These are phyloP conservation scores for Meyerozyma elateridarum DNA, from an alignment of 1,139 yeast species.

Conservation along the genomic window DNA sequence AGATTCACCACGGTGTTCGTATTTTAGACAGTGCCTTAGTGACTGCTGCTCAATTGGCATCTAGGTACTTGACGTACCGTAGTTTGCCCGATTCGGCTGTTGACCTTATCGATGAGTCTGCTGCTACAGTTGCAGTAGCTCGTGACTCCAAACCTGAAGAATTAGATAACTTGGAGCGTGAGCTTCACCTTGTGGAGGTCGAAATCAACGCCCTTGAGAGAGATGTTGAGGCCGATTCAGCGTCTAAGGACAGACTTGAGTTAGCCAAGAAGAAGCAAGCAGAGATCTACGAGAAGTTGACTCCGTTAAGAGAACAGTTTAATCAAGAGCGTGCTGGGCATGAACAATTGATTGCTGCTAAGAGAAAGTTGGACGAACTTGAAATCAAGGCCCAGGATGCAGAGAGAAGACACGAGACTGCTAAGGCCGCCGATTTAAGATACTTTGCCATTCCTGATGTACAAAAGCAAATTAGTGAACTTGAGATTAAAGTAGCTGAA, in stretches of 20 bases:
- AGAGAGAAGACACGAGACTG: constrained; percentile 93
- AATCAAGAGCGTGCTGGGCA: constrained; percentile 88
- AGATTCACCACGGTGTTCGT: constrained; percentile 96
- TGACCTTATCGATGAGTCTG: constrained; percentile 92
- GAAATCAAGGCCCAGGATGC: constrained; percentile 94
- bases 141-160: constrained; percentile 98
- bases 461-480: constrained; percentile 64
- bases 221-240: constrained; percentile 84
- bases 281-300: constrained; percentile 76
- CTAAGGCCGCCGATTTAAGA: constrained; percentile 91
- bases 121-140: constrained; percentile 97
- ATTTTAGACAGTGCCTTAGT: constrained; percentile 94
- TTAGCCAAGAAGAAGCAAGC: constrained; percentile 78
- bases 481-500: constrained; percentile 74
- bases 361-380: constrained; percentile 86
- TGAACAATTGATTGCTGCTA: constrained; percentile 82
- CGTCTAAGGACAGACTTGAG: constrained; percentile 80
- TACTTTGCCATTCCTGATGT: constrained; percentile 97
- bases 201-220: constrained; percentile 97
- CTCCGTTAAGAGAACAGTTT: constrained; percentile 82
- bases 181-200: constrained; percentile 83
- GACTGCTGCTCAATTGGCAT: constrained; percentile 91
- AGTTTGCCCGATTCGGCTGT: constrained; percentile 97
- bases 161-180: constrained; percentile 87
- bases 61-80: constrained; percentile 90